Evolutionary conservation across 179 eudicot species (phyloP).

Genomic region (Drosera spatulata): DNA sequence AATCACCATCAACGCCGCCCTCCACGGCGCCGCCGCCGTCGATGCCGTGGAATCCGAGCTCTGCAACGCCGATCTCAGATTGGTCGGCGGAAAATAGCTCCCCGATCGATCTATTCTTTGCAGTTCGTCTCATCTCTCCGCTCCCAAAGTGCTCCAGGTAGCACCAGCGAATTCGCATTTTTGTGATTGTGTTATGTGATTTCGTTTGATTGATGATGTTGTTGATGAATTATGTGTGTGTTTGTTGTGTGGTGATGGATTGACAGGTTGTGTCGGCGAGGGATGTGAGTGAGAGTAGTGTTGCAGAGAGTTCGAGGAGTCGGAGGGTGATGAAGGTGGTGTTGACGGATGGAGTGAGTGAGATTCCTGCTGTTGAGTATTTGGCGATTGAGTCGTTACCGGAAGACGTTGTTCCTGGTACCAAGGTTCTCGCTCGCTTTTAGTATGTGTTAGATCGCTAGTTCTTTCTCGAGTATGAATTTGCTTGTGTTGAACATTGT

Average conservation of each 20-base stretch:
- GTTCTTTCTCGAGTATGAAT: background rate
- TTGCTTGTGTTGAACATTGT: too few species aligned
- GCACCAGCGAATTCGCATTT: background rate
- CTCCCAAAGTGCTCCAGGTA: constrained; percentile 75
- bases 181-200: background rate
- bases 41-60: constrained; percentile 59
- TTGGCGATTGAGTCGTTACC: constrained; percentile 51
- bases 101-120: constrained; percentile 51
- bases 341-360: constrained; percentile 75
- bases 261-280: constrained; percentile 50
- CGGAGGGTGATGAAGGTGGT: constrained; percentile 52
- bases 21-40: constrained; percentile 19
- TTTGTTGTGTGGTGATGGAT: background rate
- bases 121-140: constrained; percentile 37
- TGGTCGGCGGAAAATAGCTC: constrained; percentile 57
- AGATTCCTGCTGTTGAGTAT: constrained; percentile 69
- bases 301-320: constrained; percentile 32
- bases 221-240: constrained; percentile 2
- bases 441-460: background rate
- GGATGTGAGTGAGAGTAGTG: constrained; percentile 63
- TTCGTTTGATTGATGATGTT: background rate
- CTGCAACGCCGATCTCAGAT: constrained; percentile 47
- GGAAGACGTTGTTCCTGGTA: constrained; percentile 70
- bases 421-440: constrained; percentile 41
- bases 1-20: constrained; percentile 28